Evolutionary conservation across 2,329 filamentous ascomycete genomes (phyloP).

Genomic region (Pseudofabraea citricarpa): DNA sequence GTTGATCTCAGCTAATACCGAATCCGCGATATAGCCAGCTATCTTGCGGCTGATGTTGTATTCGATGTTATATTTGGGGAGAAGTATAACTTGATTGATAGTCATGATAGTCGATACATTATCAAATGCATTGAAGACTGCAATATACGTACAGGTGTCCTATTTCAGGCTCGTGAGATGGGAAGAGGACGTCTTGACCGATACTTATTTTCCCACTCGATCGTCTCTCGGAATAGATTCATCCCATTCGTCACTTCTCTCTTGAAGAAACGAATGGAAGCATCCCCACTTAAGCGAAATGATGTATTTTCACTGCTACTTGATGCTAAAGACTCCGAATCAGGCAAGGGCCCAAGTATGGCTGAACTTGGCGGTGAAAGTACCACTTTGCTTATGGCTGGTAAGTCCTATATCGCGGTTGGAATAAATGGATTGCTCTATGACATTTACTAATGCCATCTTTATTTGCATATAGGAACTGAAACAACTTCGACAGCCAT

Average conservation of each 20-base stretch:
- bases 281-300: neutral
- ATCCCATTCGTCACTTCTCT: neutral
- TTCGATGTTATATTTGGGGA: neutral
- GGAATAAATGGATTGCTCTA: too few species aligned
- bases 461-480: too few species aligned
- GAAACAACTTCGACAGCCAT: conserved; percentile 24
- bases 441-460: too few species aligned
- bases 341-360: neutral
- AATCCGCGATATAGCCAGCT: neutral
- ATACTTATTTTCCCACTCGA: neutral
- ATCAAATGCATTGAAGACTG: neutral
- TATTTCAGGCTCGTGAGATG: neutral
- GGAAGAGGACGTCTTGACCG: neutral
- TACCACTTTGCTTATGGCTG: neutral
- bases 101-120: neutral
- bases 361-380: neutral
- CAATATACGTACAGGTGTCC: neutral
- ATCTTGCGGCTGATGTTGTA: neutral
- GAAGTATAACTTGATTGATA: neutral
- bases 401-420: too few species aligned
- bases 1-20: neutral
- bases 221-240: neutral
- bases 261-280: neutral
- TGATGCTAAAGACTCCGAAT: neutral
- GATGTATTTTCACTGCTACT: neutral